phyloP scores from a whole-genome alignment of 2,329 filamentous ascomycete species.

The Fusarium sp. region DNA sequence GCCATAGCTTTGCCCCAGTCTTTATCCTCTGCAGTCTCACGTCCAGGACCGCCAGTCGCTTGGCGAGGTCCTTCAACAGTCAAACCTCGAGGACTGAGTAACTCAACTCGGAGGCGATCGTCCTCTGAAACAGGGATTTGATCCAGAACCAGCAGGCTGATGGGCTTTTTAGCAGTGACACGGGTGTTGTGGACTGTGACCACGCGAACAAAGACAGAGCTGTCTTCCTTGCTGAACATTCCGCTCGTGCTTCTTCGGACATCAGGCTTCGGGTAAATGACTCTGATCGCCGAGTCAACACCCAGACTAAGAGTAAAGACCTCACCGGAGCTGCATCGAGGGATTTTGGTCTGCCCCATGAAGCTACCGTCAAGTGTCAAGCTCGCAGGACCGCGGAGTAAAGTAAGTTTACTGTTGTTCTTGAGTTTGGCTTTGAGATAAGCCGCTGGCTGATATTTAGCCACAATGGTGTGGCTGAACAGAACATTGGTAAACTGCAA shows the following conservation, averaged over 20 bases:
- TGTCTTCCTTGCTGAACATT: slow-evolving; percentile 64
- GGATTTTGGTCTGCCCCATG: slow-evolving; percentile 64
- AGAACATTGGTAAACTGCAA: slow-evolving; percentile 59
- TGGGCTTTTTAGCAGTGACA: slow-evolving; percentile 47
- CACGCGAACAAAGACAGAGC: slow-evolving; percentile 58
- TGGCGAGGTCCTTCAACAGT: slow-evolving; percentile 50
- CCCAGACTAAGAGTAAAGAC: slow-evolving; percentile 64
- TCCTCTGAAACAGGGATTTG: slow-evolving; percentile 71
- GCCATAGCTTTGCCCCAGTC: slow-evolving; percentile 66
- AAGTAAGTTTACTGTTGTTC: slow-evolving; percentile 64
- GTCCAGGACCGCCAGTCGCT: slow-evolving; percentile 46
- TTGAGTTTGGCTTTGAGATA: slow-evolving; percentile 67
- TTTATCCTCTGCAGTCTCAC: slow-evolving; percentile 43
- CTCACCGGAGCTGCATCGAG: slow-evolving; percentile 65
- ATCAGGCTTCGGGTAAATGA: slow-evolving; percentile 65
- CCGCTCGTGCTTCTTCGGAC: slow-evolving; percentile 61
- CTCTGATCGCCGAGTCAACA: slow-evolving; percentile 65
- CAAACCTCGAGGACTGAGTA: slow-evolving; percentile 61
- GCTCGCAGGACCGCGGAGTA: slow-evolving; percentile 64
- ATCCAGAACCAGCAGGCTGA: slow-evolving; percentile 64
- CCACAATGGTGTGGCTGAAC: slow-evolving; percentile 67
- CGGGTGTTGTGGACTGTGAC: slow-evolving; percentile 63
- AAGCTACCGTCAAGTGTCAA: slow-evolving; percentile 72
- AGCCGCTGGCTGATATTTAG: slow-evolving; percentile 68
- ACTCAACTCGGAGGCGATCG: slow-evolving; percentile 62